Base-by-base conservation (phyloP, 169 alveolate species). In the Eimeria falciformis region DNA sequence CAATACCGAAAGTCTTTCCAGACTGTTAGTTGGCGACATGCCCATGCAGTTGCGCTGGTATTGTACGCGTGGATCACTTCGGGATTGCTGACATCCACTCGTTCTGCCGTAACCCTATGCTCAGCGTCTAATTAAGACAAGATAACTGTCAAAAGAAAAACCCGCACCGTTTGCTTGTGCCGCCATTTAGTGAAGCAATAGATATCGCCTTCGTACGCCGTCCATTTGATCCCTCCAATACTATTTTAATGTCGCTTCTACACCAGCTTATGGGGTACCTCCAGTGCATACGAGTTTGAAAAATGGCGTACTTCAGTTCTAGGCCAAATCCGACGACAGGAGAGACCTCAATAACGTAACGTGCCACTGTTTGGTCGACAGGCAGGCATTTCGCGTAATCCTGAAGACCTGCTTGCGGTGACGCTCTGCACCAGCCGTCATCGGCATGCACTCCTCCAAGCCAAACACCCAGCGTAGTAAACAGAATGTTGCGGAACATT, bases 361-460 rank as follows among this genome's bases (percentile, higher is more conserved):
- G 95, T 6, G 98, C 95, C 21, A 95, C 79, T 45, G 96, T 95
- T 62, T 96, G 96, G 40, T 96, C 97, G 47, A 94, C 97, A n/a
- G 97, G 97, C n/a, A 96, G 92, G 55, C 98, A 97, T 69, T 96
- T 97, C 71, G 96, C 98, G 90, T 95, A 97, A 46, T 95, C 97
- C 23, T 97, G 96, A 77, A 95, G 96, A 1, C 97, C 96, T 46
- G 95, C 97, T 58, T 95, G 94, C 53, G 97, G 95, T 21, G 95
- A 95, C 40, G 97, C 98, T 91, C 95, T 96, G 93, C 98, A 97
- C 97, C 97, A 97, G 68, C 97, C 98, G 53, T 66, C 92, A 23
- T 86, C 85, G 7, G 82, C 83, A 81, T n/a, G 53, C 73, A 58
- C 91, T 6, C 37, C 62, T 45, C 21, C 56, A 40, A 56, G 73